Conservation (phyloP, 768 basidiomycete genomes). For the Tricholoma bakamatsutake region DNA sequence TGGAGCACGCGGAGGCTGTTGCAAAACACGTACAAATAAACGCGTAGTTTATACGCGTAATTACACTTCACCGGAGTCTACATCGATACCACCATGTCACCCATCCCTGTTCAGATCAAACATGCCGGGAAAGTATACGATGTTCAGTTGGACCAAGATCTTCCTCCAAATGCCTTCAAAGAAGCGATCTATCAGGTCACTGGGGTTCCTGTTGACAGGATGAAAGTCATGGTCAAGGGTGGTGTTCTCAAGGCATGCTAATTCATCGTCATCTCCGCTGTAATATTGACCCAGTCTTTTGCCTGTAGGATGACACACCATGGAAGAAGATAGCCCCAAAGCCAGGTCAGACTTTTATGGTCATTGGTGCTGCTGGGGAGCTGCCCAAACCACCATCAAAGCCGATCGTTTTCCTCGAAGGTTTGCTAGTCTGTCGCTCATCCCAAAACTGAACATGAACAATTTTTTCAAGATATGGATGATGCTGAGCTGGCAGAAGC, state of each 20-base stretch:
- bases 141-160: conserved; percentile 66
- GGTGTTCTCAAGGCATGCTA: conserved; percentile 76
- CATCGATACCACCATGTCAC: conserved; percentile 43
- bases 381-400: conserved; percentile 83
- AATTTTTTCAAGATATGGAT: conserved; percentile 62
- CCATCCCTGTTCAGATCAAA: conserved; percentile 77
- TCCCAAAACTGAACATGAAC: background rate
- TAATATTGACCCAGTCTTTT: background rate
- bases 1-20: background rate
- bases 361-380: conserved; percentile 90
- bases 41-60: conserved; percentile 19
- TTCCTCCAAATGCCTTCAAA: conserved; percentile 72
- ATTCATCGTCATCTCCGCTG: background rate
- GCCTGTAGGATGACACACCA: conserved; percentile 71
- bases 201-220: conserved; percentile 83
- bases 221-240: conserved; percentile 98
- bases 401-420: conserved; percentile 80
- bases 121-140: conserved; percentile 80
- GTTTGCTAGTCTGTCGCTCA: conserved; percentile 29
- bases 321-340: conserved; percentile 84
- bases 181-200: conserved; percentile 75
- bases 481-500: conserved; percentile 75
- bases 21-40: conserved; percentile 1
- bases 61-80: background rate
- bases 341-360: conserved; percentile 83